Conservation (phyloP, 176 grass and related monocot species). For the Carex parvula region DNA sequence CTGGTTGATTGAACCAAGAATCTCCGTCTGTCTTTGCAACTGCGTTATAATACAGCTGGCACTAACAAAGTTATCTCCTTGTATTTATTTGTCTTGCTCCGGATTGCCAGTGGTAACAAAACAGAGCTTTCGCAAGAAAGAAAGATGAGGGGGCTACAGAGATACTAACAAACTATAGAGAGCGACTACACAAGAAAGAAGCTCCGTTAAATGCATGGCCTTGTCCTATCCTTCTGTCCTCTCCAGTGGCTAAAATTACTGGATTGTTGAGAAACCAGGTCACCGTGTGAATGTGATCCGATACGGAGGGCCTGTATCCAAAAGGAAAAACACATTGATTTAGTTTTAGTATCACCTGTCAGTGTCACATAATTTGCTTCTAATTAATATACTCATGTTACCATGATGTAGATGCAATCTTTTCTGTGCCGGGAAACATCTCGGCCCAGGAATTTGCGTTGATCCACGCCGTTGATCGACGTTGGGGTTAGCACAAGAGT, state of each 20-base stretch:
- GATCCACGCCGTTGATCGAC: too few species aligned
- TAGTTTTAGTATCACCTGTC: neutral
- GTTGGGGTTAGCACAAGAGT: too few species aligned
- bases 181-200: neutral
- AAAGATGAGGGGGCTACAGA: neutral
- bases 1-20: too few species aligned
- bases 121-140: conserved; percentile 13
- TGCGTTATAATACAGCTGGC: too few species aligned
- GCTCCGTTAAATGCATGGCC: neutral
- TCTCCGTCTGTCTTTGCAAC: too few species aligned
- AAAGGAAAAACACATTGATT: too few species aligned
- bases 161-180: neutral
- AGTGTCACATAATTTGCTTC: neutral
- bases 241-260: neutral
- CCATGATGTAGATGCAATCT: neutral
- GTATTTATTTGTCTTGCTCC: neutral
- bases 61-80: neutral
- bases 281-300: neutral
- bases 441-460: too few species aligned
- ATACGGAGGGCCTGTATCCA: neutral
- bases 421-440: neutral
- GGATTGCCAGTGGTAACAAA: neutral
- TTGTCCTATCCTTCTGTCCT: neutral
- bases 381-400: neutral
- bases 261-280: neutral